Evolutionary conservation across 441 rosid genomes (phyloP).

Genomic region (Biscutella auriculata): DNA sequence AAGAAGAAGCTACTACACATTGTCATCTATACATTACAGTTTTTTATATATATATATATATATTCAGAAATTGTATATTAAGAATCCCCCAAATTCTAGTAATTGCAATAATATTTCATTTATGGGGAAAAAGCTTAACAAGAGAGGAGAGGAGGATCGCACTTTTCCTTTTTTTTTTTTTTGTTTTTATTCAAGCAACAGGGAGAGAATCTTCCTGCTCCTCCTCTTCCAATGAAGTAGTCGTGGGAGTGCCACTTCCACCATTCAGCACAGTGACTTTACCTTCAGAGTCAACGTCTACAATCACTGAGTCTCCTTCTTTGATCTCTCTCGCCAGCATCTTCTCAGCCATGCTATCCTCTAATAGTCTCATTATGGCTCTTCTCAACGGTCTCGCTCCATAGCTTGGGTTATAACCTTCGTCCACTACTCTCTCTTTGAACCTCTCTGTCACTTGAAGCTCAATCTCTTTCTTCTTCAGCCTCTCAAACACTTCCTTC

Average conservation of each 20-base stretch:
- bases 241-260: conserved; percentile 66
- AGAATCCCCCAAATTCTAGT: too few species aligned
- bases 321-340: conserved; percentile 29
- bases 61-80: too few species aligned
- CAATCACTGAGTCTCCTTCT: conserved; percentile 30
- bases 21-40: too few species aligned
- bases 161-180: too few species aligned
- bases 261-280: conserved; percentile 59
- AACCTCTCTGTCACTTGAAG: conserved; percentile 32
- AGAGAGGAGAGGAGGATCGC: too few species aligned
- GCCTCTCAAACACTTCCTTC: conserved; percentile 26
- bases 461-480: conserved; percentile 28
- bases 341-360: conserved; percentile 34
- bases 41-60: too few species aligned
- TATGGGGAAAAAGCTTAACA: too few species aligned
- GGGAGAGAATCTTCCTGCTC: conserved; percentile 34
- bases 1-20: too few species aligned
- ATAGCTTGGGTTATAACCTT: conserved; percentile 35
- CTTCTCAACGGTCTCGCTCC: conserved; percentile 44
- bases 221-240: conserved; percentile 35
- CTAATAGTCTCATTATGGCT: conserved; percentile 32
- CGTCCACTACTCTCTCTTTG: conserved; percentile 26
- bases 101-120: too few species aligned
- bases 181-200: conserved; percentile 8
- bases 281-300: conserved; percentile 29